These are phyloP conservation scores for Colletotrichum sp. DNA, from an alignment of 2,329 filamentous ascomycete species.

Conservation along the genomic window DNA sequence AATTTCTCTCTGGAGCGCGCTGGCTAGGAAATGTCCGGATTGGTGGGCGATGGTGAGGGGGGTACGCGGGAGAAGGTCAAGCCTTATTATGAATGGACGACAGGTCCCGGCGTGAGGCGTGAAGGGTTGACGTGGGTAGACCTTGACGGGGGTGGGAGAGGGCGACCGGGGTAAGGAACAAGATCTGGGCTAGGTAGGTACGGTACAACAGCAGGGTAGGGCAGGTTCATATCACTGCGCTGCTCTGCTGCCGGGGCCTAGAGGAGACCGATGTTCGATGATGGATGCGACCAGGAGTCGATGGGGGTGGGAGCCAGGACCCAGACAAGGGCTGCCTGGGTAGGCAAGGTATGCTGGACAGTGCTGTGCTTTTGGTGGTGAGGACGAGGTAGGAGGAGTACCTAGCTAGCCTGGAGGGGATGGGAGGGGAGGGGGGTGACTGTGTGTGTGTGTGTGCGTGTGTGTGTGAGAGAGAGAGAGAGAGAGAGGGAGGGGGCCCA, in stretches of 20 bases:
- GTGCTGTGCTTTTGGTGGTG: constrained; percentile 1
- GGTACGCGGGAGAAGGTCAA: constrained; percentile 23
- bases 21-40: constrained; percentile 15
- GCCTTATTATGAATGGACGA: constrained; percentile 24
- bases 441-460: not conserved
- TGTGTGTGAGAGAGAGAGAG: not conserved
- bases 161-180: constrained; percentile 19
- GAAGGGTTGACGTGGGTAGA: constrained; percentile 21
- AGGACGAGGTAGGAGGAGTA: not conserved
- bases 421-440: not conserved
- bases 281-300: constrained; percentile 19
- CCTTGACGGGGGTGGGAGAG: not conserved
- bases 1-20: constrained; percentile 20
- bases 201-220: constrained; percentile 9
- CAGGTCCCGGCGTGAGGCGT: constrained; percentile 20
- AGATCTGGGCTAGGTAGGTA: constrained; percentile 22
- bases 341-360: constrained; percentile 10
- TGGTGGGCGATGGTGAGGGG: constrained; percentile 19
- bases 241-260: not conserved
- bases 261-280: constrained; percentile 16
- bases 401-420: not conserved
- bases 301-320: constrained; percentile 1
- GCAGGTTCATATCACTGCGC: constrained; percentile 21
- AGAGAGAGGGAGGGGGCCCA: not conserved
- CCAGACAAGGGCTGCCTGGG: constrained; percentile 11